Evolutionary conservation across 2,329 filamentous ascomycete species (phyloP).

Genomic region (Ustulina deusta): DNA sequence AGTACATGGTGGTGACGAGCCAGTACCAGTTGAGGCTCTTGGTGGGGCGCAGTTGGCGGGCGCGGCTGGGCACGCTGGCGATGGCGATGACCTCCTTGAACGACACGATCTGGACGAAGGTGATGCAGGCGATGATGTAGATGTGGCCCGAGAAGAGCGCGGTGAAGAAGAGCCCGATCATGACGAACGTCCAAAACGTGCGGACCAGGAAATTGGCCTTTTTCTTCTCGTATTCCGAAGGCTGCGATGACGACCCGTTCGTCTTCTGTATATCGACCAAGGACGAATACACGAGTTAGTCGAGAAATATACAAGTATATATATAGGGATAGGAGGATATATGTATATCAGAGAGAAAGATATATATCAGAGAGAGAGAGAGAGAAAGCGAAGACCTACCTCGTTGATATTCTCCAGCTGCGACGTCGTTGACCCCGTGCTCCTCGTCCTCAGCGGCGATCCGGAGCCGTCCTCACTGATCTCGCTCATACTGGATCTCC

Average conservation of each 20-base stretch:
- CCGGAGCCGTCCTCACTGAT: constrained; percentile 70
- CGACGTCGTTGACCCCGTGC: constrained; percentile 34
- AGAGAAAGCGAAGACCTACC: constrained; percentile 37
- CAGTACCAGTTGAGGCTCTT: constrained; percentile 99
- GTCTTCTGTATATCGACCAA: constrained; percentile 55
- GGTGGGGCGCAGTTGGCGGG: constrained; percentile 90
- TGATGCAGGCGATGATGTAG: constrained; percentile 94
- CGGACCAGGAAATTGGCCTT: constrained; percentile 97
- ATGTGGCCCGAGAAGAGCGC: constrained; percentile 96
- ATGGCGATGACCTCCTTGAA: constrained; percentile 99
- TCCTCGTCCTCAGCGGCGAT: constrained; percentile 50
- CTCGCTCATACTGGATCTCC: constrained; percentile 78
- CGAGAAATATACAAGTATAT: not conserved
- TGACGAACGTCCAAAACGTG: constrained; percentile 97
- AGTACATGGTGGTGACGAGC: constrained; percentile 99
- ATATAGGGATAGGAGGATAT: not conserved
- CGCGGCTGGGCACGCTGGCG: constrained; percentile 90
- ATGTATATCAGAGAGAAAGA: not conserved
- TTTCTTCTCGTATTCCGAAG: constrained; percentile 94
- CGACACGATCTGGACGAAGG: constrained; percentile 92
- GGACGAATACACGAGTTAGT: not conserved
- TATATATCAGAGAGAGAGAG: not conserved
- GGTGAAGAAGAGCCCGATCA: constrained; percentile 93
- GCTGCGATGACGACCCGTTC: constrained; percentile 50
- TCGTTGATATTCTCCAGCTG: constrained; percentile 56